phyloP scores from a whole-genome alignment of 129 eudicot genomes.

The Flaveria bidentis region DNA sequence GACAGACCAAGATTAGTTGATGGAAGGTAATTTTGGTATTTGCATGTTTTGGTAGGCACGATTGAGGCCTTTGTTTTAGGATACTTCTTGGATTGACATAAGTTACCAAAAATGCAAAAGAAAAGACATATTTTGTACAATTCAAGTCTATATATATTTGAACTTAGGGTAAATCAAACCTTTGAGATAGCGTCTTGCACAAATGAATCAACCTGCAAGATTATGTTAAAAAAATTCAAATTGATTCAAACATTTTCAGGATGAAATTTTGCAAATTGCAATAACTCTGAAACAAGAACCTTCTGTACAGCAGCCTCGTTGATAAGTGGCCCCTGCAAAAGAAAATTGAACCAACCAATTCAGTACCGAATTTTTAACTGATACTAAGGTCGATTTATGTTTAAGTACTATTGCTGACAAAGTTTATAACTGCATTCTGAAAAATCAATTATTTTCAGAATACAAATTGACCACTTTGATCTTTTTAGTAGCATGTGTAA shows the following conservation, averaged over 20 bases:
- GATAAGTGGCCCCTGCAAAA: slow-evolving; percentile 87
- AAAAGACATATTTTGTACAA: neutral
- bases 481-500: neutral
- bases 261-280: neutral
- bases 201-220: slow-evolving; percentile 70
- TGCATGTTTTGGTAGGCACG: neutral
- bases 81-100: neutral
- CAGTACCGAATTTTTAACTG: neutral
- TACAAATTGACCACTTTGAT: neutral
- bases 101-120: neutral
- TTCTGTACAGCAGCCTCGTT: slow-evolving; percentile 87
- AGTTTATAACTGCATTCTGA: neutral
- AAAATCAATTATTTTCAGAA: neutral
- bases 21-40: slow-evolving; percentile 3
- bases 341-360: slow-evolving; percentile 11
- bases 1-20: neutral
- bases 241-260: neutral
- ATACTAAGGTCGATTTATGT: neutral
- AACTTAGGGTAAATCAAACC: slow-evolving; percentile 47
- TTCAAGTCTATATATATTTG: neutral
- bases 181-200: slow-evolving; percentile 84
- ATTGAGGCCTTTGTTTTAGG: slow-evolving; percentile 4
- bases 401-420: neutral
- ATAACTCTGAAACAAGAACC: slow-evolving; percentile 39
- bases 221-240: slow-evolving; percentile 6